Evolutionary conservation across 78 protist genomes (phyloP), one percentile per base, ranked within the genome.

Genomic region (Creolimax fragrantissima): DNA sequence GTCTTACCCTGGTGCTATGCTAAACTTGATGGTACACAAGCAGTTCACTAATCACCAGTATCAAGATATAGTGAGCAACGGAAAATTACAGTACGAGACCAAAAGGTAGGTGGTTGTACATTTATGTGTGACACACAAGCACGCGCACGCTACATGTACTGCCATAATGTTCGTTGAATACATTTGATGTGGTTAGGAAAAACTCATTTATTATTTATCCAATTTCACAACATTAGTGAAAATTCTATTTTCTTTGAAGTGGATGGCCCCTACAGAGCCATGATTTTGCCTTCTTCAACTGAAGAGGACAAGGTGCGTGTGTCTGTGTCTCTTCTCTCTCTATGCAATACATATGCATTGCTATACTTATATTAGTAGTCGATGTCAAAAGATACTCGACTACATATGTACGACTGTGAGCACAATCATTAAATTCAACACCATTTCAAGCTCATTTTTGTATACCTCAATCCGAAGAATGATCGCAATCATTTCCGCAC

Each of bases 181-280:
- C 74, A 58, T 58, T 58, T 58, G 74, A 24, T 58, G 11, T 58
- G 1, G 1, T 58, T 24, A 17, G 24, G 74, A 58, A 32, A 58
- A 32, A 58, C 24, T 47, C 37, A 47, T 47, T 24, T 47, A 47
- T 47, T 47, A n/a, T n/a, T n/a, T n/a, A n/a, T n/a, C n/a, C n/a
- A n/a, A n/a, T n/a, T n/a, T n/a, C n/a, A n/a, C n/a, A n/a, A n/a
- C n/a, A n/a, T n/a, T 66, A 83, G 84, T 39, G 99, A 98, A 94
- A 95, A 97, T 93, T 88, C 97, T 4, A 99, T 99, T 92, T 92
- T 84, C 37, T 99, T 99, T 81, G 99, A 99, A 44, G 96, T 99
- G 58, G 99, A 99, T 58, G 99, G 99, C 35, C 99, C 99, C 2
- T 99, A 99, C 94, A 89, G 90, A 42, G 96, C 98, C 43, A 99